Percentiles rank a stretch among this genome's conserved stretches.
Conservation (phyloP, 1,139 yeast genomes). For the Suhomyces ambrosiae region DNA sequence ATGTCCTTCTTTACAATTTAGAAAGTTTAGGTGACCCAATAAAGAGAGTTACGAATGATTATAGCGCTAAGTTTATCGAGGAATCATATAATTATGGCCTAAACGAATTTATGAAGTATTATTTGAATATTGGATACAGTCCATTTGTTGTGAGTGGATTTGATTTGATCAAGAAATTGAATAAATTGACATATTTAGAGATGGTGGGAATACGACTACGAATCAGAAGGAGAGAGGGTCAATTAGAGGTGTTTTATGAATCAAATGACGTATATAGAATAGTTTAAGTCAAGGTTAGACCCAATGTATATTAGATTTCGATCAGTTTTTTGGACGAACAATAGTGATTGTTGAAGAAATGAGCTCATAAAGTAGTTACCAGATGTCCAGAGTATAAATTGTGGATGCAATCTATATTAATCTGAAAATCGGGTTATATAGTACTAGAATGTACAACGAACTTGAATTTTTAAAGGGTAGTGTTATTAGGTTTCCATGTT, state of each 20-base stretch:
- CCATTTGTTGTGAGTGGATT: constrained; percentile 16
- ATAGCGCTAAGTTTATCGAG: constrained; percentile 15
- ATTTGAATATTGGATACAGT: constrained; percentile 17
- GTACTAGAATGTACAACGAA: no score
- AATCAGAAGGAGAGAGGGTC: background rate
- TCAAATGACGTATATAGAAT: background rate
- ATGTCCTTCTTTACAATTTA: constrained; percentile 13
- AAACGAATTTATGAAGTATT: constrained; percentile 16
- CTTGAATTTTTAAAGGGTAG: no score
- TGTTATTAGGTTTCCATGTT: no score
- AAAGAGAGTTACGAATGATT: constrained; percentile 16
- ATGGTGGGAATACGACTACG: constrained; percentile 4
- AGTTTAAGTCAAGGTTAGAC: background rate
- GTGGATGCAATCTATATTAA: no score
- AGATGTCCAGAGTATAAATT: no score
- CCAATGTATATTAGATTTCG: background rate
- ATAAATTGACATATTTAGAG: constrained; percentile 7
- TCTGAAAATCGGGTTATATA: no score
- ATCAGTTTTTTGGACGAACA: no score
- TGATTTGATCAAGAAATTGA: constrained; percentile 11
- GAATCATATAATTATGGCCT: constrained; percentile 12
- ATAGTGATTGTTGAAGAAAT: no score
- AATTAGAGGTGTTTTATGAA: constrained; percentile 2
- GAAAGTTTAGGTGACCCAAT: constrained; percentile 3
- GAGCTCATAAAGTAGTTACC: no score